A percentile compares a stretch with the other conserved stretches of the same genome.
These are phyloP conservation scores for Amanita exitialis DNA, from an alignment of 768 basidiomycete genomes.

Conservation along the genomic window DNA sequence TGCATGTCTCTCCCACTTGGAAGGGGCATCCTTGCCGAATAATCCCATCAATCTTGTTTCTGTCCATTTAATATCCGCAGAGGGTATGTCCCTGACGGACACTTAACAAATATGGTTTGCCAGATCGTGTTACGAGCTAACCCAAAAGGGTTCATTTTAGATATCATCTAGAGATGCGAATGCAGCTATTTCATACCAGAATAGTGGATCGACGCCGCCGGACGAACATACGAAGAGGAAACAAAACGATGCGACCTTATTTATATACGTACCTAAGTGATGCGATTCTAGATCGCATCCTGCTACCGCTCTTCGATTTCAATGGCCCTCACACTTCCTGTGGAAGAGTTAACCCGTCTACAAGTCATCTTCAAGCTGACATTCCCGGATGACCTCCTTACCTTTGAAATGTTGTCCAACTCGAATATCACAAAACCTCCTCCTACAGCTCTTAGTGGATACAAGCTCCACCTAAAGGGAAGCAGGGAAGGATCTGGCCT, in stretches of 20 bases:
- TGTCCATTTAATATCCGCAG: constrained; percentile 7
- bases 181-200: constrained; percentile 1
- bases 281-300: neutral
- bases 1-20: neutral
- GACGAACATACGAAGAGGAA: neutral
- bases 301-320: neutral
- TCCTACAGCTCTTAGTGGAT: constrained; percentile 1
- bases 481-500: constrained; percentile 6
- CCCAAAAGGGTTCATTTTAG: neutral
- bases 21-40: neutral
- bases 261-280: constrained; percentile 2
- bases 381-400: constrained; percentile 5
- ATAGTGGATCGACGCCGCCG: neutral
- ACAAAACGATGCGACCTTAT: neutral
- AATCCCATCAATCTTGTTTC: constrained; percentile 5
- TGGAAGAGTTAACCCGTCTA: constrained; percentile 5
- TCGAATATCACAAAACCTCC: neutral
- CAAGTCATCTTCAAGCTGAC: constrained; percentile 7
- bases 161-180: constrained; percentile 1
- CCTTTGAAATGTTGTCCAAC: constrained; percentile 7
- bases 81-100: constrained; percentile 2
- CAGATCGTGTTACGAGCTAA: neutral
- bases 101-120: neutral
- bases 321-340: constrained; percentile 9
- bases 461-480: constrained; percentile 6